A percentile compares a stretch with the other conserved stretches of the same genome.
These are phyloP conservation scores for Rhizoclosmatium globosum DNA, from an alignment of 192 early-diverging fungal species.

Conservation along the genomic window DNA sequence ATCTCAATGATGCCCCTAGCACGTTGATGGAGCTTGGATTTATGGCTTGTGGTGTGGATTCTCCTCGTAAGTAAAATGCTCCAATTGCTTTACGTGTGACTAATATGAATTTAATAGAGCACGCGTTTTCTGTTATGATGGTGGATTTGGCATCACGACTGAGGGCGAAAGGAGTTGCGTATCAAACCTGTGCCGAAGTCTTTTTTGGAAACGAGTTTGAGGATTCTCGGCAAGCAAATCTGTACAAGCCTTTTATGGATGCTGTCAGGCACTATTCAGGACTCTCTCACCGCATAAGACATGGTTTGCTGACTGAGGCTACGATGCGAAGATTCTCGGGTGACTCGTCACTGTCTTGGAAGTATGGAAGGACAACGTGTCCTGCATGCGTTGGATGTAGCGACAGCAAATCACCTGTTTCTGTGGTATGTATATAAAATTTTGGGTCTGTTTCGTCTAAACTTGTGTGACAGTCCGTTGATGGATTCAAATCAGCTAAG, in stretches of 20 bases:
- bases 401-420: not conserved
- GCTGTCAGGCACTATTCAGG: not conserved
- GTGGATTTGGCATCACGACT: not conserved
- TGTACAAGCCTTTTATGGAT: slow-evolving; percentile 2
- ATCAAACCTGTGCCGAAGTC: not conserved
- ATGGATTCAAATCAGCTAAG: slow-evolving; percentile 8
- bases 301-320: slow-evolving; percentile 6
- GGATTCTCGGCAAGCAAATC: not conserved
- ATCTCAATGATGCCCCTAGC: not conserved
- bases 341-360: not conserved
- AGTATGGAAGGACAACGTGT: slow-evolving; percentile 3
- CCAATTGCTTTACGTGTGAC: not conserved
- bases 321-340: too few relatives aligned
- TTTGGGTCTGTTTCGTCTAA: not conserved
- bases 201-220: not conserved
- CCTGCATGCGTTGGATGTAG: not conserved
- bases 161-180: slow-evolving; percentile 12
- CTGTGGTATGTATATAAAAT: not conserved
- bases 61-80: not conserved
- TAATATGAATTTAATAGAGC: not conserved
- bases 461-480: not conserved
- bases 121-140: not conserved
- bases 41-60: not conserved
- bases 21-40: not conserved
- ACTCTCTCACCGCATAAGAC: not conserved